phyloP scores from a whole-genome alignment of 2,329 filamentous ascomycete genomes.

The Fusarium pseudograminearum region DNA sequence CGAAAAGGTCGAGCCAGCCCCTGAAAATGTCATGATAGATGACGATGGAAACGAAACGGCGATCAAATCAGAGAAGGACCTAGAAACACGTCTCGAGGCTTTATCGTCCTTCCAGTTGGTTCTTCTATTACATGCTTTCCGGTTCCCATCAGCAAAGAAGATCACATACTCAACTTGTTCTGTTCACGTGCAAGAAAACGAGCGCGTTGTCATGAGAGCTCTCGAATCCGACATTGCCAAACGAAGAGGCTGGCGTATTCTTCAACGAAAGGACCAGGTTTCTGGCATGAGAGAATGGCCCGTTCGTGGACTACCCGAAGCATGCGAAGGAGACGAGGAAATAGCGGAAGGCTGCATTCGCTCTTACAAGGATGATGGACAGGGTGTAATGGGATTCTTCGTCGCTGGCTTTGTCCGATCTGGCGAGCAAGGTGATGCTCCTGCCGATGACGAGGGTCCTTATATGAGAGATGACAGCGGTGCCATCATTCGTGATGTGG shows the following conservation, averaged over 20 bases:
- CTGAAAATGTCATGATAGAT: conserved; percentile 61
- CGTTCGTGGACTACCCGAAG: conserved; percentile 69
- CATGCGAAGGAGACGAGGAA: conserved; percentile 61
- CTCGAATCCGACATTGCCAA: conserved; percentile 75
- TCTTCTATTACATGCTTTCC: conserved; percentile 85
- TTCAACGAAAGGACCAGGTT: conserved; percentile 78
- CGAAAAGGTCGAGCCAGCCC: conserved; percentile 50
- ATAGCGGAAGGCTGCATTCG: conserved; percentile 82
- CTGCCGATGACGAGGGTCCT: conserved; percentile 57
- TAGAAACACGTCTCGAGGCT: conserved; percentile 74
- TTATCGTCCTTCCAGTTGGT: conserved; percentile 85
- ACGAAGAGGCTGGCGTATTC: conserved; percentile 79
- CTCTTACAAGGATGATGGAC: conserved; percentile 82
- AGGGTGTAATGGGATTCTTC: conserved; percentile 95
- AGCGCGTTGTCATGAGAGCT: conserved; percentile 81
- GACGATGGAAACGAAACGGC: conserved; percentile 69
- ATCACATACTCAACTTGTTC: conserved; percentile 97
- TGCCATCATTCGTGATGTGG: conserved; percentile 59
- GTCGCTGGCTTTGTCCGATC: conserved; percentile 80
- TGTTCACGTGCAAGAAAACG: conserved; percentile 87
- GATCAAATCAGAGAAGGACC: conserved; percentile 65
- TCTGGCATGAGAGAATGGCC: conserved; percentile 81
- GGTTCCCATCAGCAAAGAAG: conserved; percentile 78
- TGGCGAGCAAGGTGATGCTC: conserved; percentile 33
- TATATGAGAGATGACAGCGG: conserved; percentile 68